Evolutionary conservation across 768 basidiomycete species (phyloP), one percentile per base, ranked within the genome.

Genomic region (Ramaria sp.): DNA sequence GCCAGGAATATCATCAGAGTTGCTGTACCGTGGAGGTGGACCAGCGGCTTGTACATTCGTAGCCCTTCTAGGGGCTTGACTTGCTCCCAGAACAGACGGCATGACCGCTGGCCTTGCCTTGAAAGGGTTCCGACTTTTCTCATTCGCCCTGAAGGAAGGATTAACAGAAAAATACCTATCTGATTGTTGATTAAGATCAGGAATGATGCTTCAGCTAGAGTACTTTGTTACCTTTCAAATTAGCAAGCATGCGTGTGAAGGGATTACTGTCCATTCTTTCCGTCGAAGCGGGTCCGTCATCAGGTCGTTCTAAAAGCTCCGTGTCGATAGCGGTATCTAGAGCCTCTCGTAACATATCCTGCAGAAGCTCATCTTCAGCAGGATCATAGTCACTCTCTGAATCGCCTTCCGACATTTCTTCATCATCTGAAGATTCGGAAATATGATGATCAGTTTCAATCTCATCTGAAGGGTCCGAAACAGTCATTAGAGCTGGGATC

Each of bases 161-260:
- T 70, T 70, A 13, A 73, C 64, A 42, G 71, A 70, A 60, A 81
- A 84, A 74, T 86, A 74, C 15, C 86, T 82, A 9, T 55, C 59
- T 60, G 28, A 37, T 20, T n/a, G 39, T 15, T 20, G n/a, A 38
- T 10, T 13, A 37, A 34, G 15, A 39, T 47, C 10, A 55, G 36
- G 42, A 20, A 48, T 3, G 18, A 50, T 15, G 48, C 13, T n/a
- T 34, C 32, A 34, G n/a, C 24, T 12, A 7, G 51, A 20, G 12
- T 5, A 20, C 9, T 37, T 7, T 6, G 1, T 52, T 27, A 82
- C 88, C 88, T 78, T 82, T 75, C 55, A 91, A 64, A 13, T 84
- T 82, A 34, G 82, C 82, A 58, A 92, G 70, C 34, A 89, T 66
- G 63, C 82, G 88, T 61, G 90, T 65, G 65, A 92, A 89, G 0